These are phyloP conservation scores for Gamarada debralockiae DNA, from an alignment of 495 filamentous ascomycete genomes.

Conservation along the genomic window DNA sequence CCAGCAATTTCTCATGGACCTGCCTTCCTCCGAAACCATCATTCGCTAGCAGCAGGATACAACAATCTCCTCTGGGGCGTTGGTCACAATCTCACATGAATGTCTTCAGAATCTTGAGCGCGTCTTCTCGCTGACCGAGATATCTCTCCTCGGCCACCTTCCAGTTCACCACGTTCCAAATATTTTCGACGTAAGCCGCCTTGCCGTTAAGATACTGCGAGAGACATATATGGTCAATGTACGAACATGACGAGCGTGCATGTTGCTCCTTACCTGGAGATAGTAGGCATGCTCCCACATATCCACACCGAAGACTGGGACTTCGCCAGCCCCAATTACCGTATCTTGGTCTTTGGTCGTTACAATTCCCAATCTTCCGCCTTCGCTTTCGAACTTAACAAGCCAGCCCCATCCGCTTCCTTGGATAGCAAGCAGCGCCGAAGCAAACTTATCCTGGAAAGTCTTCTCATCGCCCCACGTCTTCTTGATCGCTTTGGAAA, in stretches of 20 bases:
- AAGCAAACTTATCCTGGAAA: conserved; percentile 81
- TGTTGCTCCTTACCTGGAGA: too few species aligned
- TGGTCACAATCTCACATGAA: too few species aligned
- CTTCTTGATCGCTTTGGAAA: background rate
- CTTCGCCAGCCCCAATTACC: conserved; percentile 68
- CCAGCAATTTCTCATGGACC: too few species aligned
- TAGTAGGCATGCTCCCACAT: conserved; percentile 79
- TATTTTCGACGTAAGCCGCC: conserved; percentile 73
- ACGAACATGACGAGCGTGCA: too few species aligned
- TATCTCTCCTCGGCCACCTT: conserved; percentile 52
- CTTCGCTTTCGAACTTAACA: conserved; percentile 87
- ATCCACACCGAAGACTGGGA: conserved; percentile 79
- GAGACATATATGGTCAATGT: too few species aligned
- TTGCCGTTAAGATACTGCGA: conserved; percentile 85
- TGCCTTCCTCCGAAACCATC: too few species aligned
- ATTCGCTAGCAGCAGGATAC: too few species aligned
- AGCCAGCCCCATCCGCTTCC: conserved; percentile 95
- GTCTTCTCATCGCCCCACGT: conserved; percentile 62
- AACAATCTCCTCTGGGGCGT: too few species aligned
- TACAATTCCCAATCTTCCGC: conserved; percentile 68
- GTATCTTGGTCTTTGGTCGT: conserved; percentile 83
- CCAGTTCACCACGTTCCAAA: conserved; percentile 89
- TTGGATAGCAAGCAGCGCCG: conserved; percentile 81
- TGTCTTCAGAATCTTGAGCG: too few species aligned
- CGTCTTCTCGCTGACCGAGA: too few species aligned